phyloP scores from a whole-genome alignment of 805 yeast genomes.

The Kodamaea restingae region DNA sequence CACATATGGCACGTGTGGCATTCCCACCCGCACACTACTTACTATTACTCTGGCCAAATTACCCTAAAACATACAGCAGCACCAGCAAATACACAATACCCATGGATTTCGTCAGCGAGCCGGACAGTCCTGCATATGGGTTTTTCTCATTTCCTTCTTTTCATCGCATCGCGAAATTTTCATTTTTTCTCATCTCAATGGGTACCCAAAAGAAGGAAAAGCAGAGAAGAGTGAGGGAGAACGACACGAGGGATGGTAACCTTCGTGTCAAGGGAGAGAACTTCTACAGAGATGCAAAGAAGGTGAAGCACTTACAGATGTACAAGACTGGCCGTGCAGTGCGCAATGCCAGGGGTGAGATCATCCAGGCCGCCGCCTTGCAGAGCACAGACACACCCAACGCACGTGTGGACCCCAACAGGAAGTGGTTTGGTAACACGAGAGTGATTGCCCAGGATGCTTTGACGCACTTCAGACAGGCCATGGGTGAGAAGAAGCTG shows the following conservation, averaged over 20 bases:
- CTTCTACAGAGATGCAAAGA: slow-evolving; percentile 91
- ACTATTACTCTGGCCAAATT: too few species aligned
- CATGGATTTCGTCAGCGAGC: too few species aligned
- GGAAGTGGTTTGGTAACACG: slow-evolving; percentile 97
- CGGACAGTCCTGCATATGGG: too few species aligned
- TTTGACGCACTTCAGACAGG: slow-evolving; percentile 86
- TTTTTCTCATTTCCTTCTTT: neutral
- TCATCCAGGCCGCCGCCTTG: slow-evolving; percentile 79
- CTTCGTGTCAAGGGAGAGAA: slow-evolving; percentile 94
- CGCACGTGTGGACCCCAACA: slow-evolving; percentile 93
- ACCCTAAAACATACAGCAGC: too few species aligned
- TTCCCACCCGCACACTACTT: too few species aligned
- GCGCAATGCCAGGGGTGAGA: slow-evolving; percentile 83
- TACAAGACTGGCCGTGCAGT: slow-evolving; percentile 87
- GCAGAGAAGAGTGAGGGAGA: slow-evolving; percentile 78
- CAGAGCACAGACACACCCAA: slow-evolving; percentile 84
- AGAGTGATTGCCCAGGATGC: slow-evolving; percentile 98
- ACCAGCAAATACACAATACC: too few species aligned
- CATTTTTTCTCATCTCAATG: slow-evolving; percentile 42
- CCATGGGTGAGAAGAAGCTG: slow-evolving; percentile 78
- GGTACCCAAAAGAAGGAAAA: slow-evolving; percentile 93
- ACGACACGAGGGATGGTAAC: slow-evolving; percentile 81
- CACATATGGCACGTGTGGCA: too few species aligned
- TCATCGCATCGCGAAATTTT: slow-evolving; percentile 2
- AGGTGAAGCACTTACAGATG: slow-evolving; percentile 86